Conservation (phyloP, 1,284 basidiomycete species). For the Ustilago esculenta region DNA sequence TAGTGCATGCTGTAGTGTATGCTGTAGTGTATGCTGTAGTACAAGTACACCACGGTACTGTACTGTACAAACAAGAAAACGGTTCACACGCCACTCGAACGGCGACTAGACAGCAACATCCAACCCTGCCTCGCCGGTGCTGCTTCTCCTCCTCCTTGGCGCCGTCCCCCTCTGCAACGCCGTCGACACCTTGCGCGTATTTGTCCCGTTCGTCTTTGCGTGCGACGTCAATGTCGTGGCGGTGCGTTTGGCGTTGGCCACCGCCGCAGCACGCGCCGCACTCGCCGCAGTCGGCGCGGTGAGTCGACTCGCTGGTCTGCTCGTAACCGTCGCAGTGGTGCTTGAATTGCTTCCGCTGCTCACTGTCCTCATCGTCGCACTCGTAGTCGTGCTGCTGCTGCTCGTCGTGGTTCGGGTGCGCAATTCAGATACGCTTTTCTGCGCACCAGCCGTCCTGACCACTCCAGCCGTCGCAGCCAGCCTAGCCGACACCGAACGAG, state of each 20-base stretch:
- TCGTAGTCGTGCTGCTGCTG: background rate
- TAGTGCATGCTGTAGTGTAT: too few species aligned
- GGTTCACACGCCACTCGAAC: too few species aligned
- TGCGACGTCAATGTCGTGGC: background rate
- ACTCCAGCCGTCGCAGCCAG: background rate
- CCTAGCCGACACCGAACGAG: slow-evolving; percentile 18
- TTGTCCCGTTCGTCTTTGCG: too few species aligned
- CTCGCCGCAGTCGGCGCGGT: slow-evolving; percentile 34
- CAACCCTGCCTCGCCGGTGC: slow-evolving; percentile 33
- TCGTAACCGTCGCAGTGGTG: slow-evolving; percentile 10
- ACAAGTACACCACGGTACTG: too few species aligned
- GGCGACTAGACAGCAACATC: slow-evolving; percentile 29
- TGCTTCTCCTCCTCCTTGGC: slow-evolving; percentile 19
- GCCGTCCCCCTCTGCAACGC: background rate
- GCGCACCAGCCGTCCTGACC: slow-evolving; percentile 21
- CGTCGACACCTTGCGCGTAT: slow-evolving; percentile 4
- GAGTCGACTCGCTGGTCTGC: slow-evolving; percentile 21
- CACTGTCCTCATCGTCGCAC: background rate
- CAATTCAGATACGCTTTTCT: slow-evolving; percentile 20
- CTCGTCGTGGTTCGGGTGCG: slow-evolving; percentile 1
- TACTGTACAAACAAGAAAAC: too few species aligned
- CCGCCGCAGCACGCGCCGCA: slow-evolving; percentile 32
- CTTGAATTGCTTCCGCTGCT: slow-evolving; percentile 7
- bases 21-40: too few species aligned
- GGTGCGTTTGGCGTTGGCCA: background rate